Conservation (phyloP, 345 rosid genomes). For the Salix exigua region DNA sequence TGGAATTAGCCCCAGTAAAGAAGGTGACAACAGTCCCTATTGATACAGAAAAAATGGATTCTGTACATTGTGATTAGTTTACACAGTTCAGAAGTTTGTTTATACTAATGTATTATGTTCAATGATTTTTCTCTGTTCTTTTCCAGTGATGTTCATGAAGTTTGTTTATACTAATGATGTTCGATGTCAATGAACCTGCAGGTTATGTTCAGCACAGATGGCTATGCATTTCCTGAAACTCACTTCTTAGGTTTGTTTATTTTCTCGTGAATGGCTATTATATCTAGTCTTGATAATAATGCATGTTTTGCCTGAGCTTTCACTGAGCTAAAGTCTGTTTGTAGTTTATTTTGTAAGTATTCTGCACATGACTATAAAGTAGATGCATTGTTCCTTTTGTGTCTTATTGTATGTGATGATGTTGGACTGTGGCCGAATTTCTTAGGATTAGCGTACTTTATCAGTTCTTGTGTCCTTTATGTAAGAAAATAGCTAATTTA, state of each 20-base stretch:
- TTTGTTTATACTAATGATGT: background rate
- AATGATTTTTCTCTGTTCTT: background rate
- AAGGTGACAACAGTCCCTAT: conserved; percentile 52
- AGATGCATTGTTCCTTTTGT: too few species aligned
- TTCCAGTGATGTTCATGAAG: too few species aligned
- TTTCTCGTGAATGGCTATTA: conserved; percentile 1
- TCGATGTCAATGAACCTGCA: conserved; percentile 38
- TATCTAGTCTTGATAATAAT: background rate
- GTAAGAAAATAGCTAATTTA: too few species aligned
- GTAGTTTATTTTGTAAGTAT: background rate
- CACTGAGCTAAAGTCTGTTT: background rate
- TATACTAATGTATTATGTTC: background rate
- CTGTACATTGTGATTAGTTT: background rate
- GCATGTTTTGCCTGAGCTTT: background rate
- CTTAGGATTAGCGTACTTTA: too few species aligned
- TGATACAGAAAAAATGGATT: background rate
- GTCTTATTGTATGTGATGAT: too few species aligned
- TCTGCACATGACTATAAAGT: background rate
- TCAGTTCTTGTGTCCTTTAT: too few species aligned
- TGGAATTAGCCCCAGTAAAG: conserved; percentile 76
- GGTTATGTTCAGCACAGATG: conserved; percentile 99
- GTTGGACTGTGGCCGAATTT: too few species aligned
- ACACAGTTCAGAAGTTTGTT: background rate
- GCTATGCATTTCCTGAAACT: conserved; percentile 85
- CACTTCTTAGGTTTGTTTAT: conserved; percentile 69